phyloP scores from a whole-genome alignment of 2,329 filamentous ascomycete genomes.

The Harringtonia aguacate region DNA sequence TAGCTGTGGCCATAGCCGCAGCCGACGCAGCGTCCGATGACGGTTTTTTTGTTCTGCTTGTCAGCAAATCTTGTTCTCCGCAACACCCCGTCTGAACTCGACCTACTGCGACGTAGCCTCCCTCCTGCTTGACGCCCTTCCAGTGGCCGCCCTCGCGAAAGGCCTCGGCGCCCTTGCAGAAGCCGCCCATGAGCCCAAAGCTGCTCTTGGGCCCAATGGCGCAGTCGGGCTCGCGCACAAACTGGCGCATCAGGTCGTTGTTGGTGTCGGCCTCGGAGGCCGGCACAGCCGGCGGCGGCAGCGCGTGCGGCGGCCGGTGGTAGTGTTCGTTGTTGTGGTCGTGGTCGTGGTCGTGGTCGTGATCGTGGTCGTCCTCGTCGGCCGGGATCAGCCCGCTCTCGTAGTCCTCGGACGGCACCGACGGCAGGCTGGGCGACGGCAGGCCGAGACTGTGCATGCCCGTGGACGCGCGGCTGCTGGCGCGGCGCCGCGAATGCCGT shows the following conservation, averaged over 20 bases:
- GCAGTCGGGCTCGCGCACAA: conserved; percentile 15
- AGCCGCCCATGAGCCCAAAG: conserved; percentile 22
- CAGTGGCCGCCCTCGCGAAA: conserved; percentile 24
- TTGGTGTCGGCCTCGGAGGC: neutral
- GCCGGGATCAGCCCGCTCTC: conserved; percentile 9
- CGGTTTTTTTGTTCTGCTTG: conserved; percentile 14
- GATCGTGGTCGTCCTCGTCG: conserved; percentile 4
- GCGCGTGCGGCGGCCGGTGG: too few relatives aligned
- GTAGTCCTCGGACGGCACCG: neutral
- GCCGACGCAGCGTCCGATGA: conserved; percentile 15
- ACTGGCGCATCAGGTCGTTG: conserved; percentile 9
- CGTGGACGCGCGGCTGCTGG: neutral
- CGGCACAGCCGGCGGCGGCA: too few relatives aligned
- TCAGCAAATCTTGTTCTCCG: neutral
- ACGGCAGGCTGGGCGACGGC: conserved; percentile 4
- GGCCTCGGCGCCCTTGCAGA: conserved; percentile 27
- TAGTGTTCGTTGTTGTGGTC: too few relatives aligned
- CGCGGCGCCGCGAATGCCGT: neutral
- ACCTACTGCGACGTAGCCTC: conserved; percentile 14
- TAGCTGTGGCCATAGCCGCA: conserved; percentile 19
- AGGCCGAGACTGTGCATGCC: neutral
- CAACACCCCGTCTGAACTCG: neutral
- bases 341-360: conserved; percentile 2
- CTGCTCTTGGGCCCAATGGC: conserved; percentile 25
- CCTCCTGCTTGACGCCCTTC: conserved; percentile 22